Evolutionary conservation across 225 moss, liverwort and hornwort genomes (phyloP), one percentile per base, ranked within the genome.

Genomic region (Climacium dendroides): DNA sequence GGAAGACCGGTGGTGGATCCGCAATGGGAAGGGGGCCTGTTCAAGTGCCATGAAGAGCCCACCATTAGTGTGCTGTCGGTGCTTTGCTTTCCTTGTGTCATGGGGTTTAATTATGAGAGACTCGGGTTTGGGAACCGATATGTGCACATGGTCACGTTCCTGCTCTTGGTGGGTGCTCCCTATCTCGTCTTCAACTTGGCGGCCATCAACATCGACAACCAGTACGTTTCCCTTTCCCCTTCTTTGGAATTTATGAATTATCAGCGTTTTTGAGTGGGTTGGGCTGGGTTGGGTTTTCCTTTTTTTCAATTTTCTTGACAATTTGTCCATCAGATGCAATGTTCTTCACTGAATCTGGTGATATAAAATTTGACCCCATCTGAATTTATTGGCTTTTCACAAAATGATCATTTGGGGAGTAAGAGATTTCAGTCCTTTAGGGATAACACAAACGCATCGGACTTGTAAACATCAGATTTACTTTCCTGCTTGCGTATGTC

Each of bases 91-190:
- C 90, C 95, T 28, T 98, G 96, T 82, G 98, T 98, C 48, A 95
- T 98, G 85, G 98, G 98, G 45, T 98, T 96, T 88, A 98, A 96
- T 58, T 93, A 96, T 85, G 98, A 98, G 63, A 89, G 98, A n/a
- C 91, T 98, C 29, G 98, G 98, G n/a, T 98, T 98, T 52, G 98
- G 98, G 50, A 98, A 96, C 85, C 94, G 96, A 57, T 96, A 90
- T 61, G 96, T 98, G 53, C 98, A 98, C 66, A 89, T 96, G 70
- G 81, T 94, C 76, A 98, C 98, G 35, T 96, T 98, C 88, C 84
- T 94, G 62, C 94, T 98, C 59, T 89, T 98, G 37, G 85, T 93
- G 87, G 93, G 94, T 35, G 96, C 98, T 18, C 98, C 98, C 20
- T 98, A 82, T 88, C 95, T 96, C 89, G 96, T 98, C 82, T 96